Evolutionary conservation across 1,284 basidiomycete genomes (phyloP).

Genomic region (Ustilago shanxiensis): DNA sequence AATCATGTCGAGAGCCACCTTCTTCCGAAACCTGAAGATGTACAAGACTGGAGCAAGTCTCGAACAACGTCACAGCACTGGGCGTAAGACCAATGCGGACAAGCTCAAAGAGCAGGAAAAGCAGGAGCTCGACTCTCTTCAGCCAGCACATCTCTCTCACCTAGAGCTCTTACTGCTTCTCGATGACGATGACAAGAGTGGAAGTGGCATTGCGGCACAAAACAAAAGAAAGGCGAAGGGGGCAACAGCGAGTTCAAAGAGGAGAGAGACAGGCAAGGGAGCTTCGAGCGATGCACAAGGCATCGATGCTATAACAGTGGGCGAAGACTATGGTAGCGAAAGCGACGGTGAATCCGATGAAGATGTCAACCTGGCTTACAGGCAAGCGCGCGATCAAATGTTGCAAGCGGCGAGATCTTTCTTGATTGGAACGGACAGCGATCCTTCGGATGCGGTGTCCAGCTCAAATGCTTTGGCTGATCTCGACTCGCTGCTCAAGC

Average conservation of each 20-base stretch:
- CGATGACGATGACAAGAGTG: conserved; percentile 26
- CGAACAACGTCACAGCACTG: conserved; percentile 53
- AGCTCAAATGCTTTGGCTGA: conserved; percentile 9
- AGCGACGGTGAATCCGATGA: conserved; percentile 35
- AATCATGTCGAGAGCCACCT: conserved; percentile 55
- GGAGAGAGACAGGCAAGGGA: conserved; percentile 11
- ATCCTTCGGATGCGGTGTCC: neutral
- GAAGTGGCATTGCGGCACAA: neutral
- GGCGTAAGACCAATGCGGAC: conserved; percentile 53
- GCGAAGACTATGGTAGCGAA: conserved; percentile 33
- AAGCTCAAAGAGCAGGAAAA: conserved; percentile 50
- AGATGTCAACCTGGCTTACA: conserved; percentile 2
- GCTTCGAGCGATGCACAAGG: neutral
- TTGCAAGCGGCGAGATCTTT: conserved; percentile 24
- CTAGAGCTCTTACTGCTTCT: conserved; percentile 36
- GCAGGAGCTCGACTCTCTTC: conserved; percentile 37
- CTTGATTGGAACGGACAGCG: neutral
- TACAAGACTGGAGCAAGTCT: conserved; percentile 52
- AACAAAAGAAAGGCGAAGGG: conserved; percentile 30
- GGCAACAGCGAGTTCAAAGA: conserved; percentile 11
- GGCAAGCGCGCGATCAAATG: conserved; percentile 17
- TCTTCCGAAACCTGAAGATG: conserved; percentile 52
- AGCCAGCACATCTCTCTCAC: conserved; percentile 30
- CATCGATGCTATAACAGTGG: neutral
- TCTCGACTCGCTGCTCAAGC: conserved; percentile 35